Evolutionary conservation across 2,329 filamentous ascomycete species (phyloP).

Genomic region (Alternaria metachromatica): DNA sequence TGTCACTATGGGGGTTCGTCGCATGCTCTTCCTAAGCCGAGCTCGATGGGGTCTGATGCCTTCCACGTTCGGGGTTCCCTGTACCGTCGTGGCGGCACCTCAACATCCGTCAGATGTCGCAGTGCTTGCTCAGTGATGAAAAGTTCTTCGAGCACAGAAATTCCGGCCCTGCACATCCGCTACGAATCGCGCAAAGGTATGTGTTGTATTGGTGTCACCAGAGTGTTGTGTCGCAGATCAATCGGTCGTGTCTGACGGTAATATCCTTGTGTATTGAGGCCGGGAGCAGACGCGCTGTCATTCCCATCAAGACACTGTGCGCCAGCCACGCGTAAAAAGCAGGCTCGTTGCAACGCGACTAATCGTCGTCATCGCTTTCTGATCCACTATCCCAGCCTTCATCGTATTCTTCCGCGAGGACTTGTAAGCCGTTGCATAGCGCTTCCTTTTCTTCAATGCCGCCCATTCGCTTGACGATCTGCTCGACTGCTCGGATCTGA

Average conservation of each 20-base stretch:
- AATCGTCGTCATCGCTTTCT: conserved; percentile 70
- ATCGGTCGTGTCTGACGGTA: not conserved
- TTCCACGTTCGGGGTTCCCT: not conserved
- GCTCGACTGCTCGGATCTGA: conserved; percentile 70
- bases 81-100: not conserved
- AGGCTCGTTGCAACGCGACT: not conserved
- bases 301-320: not conserved
- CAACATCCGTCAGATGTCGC: not conserved
- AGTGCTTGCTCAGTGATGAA: not conserved
- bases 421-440: conserved; percentile 79
- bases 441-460: conserved; percentile 81
- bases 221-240: not conserved
- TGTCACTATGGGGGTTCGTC: not conserved
- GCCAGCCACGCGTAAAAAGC: not conserved
- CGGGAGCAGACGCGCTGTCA: not conserved
- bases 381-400: conserved; percentile 81
- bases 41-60: not conserved
- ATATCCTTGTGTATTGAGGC: not conserved
- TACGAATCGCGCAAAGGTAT: not conserved
- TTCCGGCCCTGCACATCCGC: not conserved
- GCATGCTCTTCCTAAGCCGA: not conserved
- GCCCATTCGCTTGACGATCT: conserved; percentile 68
- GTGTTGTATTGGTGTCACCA: not conserved
- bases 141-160: not conserved
- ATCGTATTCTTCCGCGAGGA: conserved; percentile 86